These are phyloP conservation scores for Trichoderma lentiforme DNA, from an alignment of 2,329 filamentous ascomycete genomes.

Conservation along the genomic window DNA sequence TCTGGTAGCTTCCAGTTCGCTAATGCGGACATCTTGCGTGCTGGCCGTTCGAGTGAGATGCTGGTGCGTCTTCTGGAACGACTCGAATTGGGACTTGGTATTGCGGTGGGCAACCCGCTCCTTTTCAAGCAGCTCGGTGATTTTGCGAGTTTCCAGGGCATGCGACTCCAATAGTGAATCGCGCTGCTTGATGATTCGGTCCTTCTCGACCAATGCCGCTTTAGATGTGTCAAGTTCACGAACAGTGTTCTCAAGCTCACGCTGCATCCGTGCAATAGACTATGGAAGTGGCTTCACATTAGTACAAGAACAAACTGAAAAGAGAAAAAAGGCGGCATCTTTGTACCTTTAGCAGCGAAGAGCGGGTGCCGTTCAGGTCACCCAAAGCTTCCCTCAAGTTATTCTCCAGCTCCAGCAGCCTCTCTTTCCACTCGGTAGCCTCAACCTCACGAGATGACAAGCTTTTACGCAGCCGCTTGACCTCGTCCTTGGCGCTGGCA, in stretches of 20 bases:
- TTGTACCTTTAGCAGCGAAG: conserved; percentile 73
- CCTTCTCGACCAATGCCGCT: conserved; percentile 80
- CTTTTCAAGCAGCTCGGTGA: conserved; percentile 86
- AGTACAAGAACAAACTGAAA: background rate
- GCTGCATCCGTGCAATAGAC: conserved; percentile 83
- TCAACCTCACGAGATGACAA: conserved; percentile 83
- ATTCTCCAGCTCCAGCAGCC: conserved; percentile 83
- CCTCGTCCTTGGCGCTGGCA: conserved; percentile 79
- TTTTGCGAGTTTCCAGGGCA: conserved; percentile 77
- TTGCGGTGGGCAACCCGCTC: conserved; percentile 81
- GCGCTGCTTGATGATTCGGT: conserved; percentile 83
- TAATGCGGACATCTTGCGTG: conserved; percentile 77
- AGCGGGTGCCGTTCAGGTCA: conserved; percentile 80
- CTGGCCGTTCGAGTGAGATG: conserved; percentile 83
- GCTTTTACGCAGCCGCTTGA: conserved; percentile 75
- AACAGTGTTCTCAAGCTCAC: conserved; percentile 79
- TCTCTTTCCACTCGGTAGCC: conserved; percentile 85
- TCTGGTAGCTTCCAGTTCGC: conserved; percentile 79
- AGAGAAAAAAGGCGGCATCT: background rate
- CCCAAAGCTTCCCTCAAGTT: conserved; percentile 83
- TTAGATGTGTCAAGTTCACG: conserved; percentile 78
- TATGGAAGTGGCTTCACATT: conserved; percentile 28
- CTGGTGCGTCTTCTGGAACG: conserved; percentile 80
- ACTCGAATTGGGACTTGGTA: conserved; percentile 84
- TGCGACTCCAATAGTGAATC: conserved; percentile 86